Conservation (phyloP, 2,329 filamentous ascomycete genomes). For the Paecilomyces dactylethromorphus region DNA sequence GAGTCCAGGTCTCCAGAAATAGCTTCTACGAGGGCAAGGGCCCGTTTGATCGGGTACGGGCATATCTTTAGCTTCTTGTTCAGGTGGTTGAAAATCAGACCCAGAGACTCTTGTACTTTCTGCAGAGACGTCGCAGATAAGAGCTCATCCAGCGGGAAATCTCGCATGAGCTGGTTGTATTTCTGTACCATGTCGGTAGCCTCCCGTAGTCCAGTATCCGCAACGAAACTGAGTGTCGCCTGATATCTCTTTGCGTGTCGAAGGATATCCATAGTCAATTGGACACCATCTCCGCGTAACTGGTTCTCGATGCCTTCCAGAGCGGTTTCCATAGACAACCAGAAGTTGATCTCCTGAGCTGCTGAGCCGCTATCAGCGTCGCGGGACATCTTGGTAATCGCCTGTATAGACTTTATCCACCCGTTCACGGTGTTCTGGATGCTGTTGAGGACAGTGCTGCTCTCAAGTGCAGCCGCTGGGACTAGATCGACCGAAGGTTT, state of each 20-base stretch:
- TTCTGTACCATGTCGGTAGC: slow-evolving; percentile 94
- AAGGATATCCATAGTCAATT: slow-evolving; percentile 86
- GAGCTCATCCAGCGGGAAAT: slow-evolving; percentile 92
- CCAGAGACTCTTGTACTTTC: slow-evolving; percentile 83
- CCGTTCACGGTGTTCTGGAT: slow-evolving; percentile 89
- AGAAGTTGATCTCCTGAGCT: slow-evolving; percentile 98
- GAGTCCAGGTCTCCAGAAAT: slow-evolving; percentile 90
- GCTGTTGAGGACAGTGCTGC: slow-evolving; percentile 88
- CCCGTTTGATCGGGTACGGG: slow-evolving; percentile 87
- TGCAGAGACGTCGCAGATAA: slow-evolving; percentile 82
- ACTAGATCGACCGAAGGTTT: slow-evolving; percentile 75
- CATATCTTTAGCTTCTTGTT: slow-evolving; percentile 98
- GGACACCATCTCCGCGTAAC: slow-evolving; percentile 79
- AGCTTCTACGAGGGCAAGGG: slow-evolving; percentile 88
- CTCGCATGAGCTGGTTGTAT: slow-evolving; percentile 97
- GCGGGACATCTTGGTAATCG: slow-evolving; percentile 87
- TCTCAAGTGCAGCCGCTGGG: slow-evolving; percentile 66
- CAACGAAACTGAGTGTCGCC: slow-evolving; percentile 91
- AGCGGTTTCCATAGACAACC: slow-evolving; percentile 93
- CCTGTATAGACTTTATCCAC: slow-evolving; percentile 98
- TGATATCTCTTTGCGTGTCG: slow-evolving; percentile 97
- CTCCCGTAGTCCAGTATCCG: slow-evolving; percentile 93
- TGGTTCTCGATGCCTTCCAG: slow-evolving; percentile 88
- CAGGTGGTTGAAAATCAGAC: slow-evolving; percentile 84
- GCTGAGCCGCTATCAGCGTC: slow-evolving; percentile 74